Conservation (phyloP, 768 basidiomycete genomes). For the Gyrodon lividus region DNA sequence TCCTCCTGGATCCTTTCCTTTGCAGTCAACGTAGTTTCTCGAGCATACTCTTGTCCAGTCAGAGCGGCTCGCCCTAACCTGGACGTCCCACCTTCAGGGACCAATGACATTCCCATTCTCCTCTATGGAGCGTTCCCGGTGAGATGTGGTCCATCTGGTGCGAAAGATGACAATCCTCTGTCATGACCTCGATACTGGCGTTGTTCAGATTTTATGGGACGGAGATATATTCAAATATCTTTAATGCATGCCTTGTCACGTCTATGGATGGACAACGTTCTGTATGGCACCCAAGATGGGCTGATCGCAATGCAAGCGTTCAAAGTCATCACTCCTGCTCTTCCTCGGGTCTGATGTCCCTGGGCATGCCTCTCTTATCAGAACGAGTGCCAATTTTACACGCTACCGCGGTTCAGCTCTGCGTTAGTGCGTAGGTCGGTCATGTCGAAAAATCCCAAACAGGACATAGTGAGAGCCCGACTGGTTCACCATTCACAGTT, state of each 20-base stretch:
- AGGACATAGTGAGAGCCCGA: too few relatives aligned
- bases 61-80: not conserved
- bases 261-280: not conserved
- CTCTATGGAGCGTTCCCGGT: not conserved
- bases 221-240: not conserved
- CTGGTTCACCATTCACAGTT: too few relatives aligned
- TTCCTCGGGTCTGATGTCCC: too few relatives aligned
- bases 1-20: not conserved
- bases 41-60: not conserved
- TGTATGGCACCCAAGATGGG: too few relatives aligned
- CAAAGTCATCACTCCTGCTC: too few relatives aligned
- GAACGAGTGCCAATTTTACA: too few relatives aligned
- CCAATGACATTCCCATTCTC: not conserved
- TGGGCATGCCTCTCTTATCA: not conserved
- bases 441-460: too few relatives aligned
- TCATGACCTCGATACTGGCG: not conserved
- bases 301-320: too few relatives aligned
- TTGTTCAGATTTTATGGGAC: conserved; percentile 3
- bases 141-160: not conserved
- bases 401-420: too few relatives aligned
- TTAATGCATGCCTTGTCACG: not conserved
- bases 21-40: not conserved
- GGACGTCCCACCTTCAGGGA: not conserved
- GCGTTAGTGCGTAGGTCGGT: too few relatives aligned
- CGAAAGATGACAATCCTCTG: not conserved